Evolutionary conservation across 164 flowering plant species (phyloP).

Genomic region (grape (Vitis vinifera)): ASM3070453v1 NC_081805.1:1740001-1740500

Average conservation of each 20-base stretch:
- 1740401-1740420: slow-evolving; percentile 76
- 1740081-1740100: not conserved
- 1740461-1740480: slow-evolving; percentile 92
- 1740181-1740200: slow-evolving; percentile 98
- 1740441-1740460: slow-evolving; percentile 81
- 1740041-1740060: not conserved
- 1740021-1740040: not conserved
- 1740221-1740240: slow-evolving; percentile 95
- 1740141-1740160: not conserved
- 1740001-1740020: too few relatives aligned
- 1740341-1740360: slow-evolving; percentile 84
- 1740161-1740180: slow-evolving; percentile 73
- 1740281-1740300: slow-evolving; percentile 85
- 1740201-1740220: slow-evolving; percentile 76
- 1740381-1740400: slow-evolving; percentile 72
- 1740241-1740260: slow-evolving; percentile 92
- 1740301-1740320: slow-evolving; percentile 95
- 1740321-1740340: slow-evolving; percentile 94
- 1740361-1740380: slow-evolving; percentile 89
- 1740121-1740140: not conserved
- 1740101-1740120: not conserved
- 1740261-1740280: slow-evolving; percentile 93
- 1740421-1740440: slow-evolving; percentile 71
- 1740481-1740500: slow-evolving; percentile 95
- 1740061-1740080: too few relatives aligned